Conservation (phyloP, 306 rosid species). For the Casuarina glauca region DNA sequence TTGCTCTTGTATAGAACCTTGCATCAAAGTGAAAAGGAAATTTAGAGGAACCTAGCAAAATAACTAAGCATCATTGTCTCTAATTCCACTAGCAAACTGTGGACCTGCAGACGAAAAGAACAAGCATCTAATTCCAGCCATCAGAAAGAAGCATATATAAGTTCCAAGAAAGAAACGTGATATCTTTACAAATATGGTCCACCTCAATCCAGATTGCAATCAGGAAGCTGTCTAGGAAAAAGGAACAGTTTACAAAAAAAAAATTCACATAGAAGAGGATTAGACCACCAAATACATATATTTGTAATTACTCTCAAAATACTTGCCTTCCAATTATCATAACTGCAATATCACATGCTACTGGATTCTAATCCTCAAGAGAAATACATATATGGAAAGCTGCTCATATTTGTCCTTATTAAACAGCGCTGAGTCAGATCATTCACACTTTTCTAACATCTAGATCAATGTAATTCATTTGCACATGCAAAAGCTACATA, state of each 20-base stretch:
- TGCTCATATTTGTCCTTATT: background rate
- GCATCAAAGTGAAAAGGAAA: conserved; percentile 23
- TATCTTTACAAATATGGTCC: background rate
- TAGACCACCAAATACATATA: background rate
- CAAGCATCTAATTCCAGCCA: background rate
- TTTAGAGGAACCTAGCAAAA: conserved; percentile 11
- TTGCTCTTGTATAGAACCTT: conserved; percentile 98
- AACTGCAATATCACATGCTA: background rate
- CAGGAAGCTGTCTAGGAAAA: background rate
- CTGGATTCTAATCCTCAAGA: background rate
- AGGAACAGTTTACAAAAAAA: background rate
- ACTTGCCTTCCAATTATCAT: background rate
- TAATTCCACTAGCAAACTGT: background rate
- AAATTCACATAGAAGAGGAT: background rate
- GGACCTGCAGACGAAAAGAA: background rate
- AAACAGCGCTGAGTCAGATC: background rate
- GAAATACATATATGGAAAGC: background rate
- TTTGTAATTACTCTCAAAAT: background rate
- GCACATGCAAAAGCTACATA: background rate
- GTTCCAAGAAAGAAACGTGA: background rate
- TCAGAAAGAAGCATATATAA: conserved; percentile 2
- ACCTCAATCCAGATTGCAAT: conserved; percentile 1
- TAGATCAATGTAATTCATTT: background rate
- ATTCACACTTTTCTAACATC: background rate
- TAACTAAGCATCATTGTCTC: background rate